phyloP scores from a whole-genome alignment of 768 basidiomycete genomes.

The Daedaleopsis sinensis region DNA sequence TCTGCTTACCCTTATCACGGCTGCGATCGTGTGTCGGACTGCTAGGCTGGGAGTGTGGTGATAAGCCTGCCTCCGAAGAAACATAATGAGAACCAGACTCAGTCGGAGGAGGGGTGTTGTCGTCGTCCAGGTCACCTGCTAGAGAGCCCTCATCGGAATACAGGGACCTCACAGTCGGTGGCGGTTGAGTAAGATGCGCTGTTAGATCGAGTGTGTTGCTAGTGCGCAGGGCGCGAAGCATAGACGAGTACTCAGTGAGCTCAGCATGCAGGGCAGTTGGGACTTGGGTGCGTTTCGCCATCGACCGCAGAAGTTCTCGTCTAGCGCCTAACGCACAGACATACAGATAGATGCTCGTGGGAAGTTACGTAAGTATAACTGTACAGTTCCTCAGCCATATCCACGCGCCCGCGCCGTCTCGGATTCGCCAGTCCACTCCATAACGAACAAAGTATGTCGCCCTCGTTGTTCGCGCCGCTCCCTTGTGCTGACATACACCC shows the following conservation, averaged over 20 bases:
- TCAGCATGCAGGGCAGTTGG: slow-evolving; percentile 63
- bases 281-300: slow-evolving; percentile 48
- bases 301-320: slow-evolving; percentile 10
- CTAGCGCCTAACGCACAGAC: background rate
- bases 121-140: slow-evolving; percentile 30
- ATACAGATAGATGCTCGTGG: background rate
- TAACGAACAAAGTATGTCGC: slow-evolving; percentile 21
- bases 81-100: slow-evolving; percentile 4
- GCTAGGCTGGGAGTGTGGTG: background rate
- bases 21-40: slow-evolving; percentile 12
- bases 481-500: background rate
- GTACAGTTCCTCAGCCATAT: slow-evolving; percentile 31
- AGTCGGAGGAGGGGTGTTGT: slow-evolving; percentile 19
- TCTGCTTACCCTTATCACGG: slow-evolving; percentile 30
- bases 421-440: slow-evolving; percentile 23
- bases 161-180: slow-evolving; percentile 2
- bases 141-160: slow-evolving; percentile 21
- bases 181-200: slow-evolving; percentile 45
- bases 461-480: background rate
- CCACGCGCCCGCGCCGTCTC: slow-evolving; percentile 13
- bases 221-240: slow-evolving; percentile 66
- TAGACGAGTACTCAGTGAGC: slow-evolving; percentile 65
- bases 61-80: slow-evolving; percentile 1
- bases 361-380: slow-evolving; percentile 32
- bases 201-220: slow-evolving; percentile 60